Percentiles rank a stretch among this genome's conserved stretches.
Evolutionary conservation across 139 green algal genomes (phyloP).

Genomic region (Chlorella vulgaris): DNA sequence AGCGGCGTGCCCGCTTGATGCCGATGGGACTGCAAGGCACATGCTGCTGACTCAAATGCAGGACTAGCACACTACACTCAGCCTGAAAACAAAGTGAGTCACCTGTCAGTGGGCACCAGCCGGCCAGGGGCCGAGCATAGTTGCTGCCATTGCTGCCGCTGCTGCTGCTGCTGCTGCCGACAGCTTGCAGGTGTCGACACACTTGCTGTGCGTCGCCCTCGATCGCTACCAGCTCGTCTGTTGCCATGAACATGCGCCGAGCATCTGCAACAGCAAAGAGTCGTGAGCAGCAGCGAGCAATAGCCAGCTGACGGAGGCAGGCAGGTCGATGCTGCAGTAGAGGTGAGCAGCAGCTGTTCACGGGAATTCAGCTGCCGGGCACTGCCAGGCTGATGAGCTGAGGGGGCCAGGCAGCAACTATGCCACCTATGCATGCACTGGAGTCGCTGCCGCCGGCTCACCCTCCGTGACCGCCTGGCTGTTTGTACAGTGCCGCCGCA

Average conservation of each 20-base stretch:
- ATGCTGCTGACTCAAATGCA: no score
- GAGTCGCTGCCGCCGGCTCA: no score
- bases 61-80: no score
- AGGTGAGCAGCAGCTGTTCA: no score
- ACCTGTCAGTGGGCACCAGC: slow-evolving; percentile 16
- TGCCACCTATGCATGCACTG: no score
- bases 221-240: neutral
- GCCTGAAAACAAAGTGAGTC: neutral
- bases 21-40: no score
- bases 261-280: slow-evolving; percentile 1
- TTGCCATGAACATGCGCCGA: neutral
- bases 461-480: neutral
- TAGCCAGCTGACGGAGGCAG: neutral
- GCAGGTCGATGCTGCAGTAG: no score
- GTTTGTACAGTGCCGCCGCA: slow-evolving; percentile 14
- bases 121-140: neutral
- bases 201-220: neutral
- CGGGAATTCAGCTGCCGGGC: neutral
- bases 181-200: neutral
- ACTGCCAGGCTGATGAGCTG: neutral
- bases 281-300: neutral
- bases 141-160: no score
- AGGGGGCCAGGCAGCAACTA: neutral
- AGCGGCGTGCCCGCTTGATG: no score
- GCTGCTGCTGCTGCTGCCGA: neutral